Percentiles rank a stretch among this genome's conserved stretches.
These are phyloP conservation scores for Phialemoniopsis sp. DNA, from an alignment of 2,329 filamentous ascomycete genomes.

Conservation along the genomic window DNA sequence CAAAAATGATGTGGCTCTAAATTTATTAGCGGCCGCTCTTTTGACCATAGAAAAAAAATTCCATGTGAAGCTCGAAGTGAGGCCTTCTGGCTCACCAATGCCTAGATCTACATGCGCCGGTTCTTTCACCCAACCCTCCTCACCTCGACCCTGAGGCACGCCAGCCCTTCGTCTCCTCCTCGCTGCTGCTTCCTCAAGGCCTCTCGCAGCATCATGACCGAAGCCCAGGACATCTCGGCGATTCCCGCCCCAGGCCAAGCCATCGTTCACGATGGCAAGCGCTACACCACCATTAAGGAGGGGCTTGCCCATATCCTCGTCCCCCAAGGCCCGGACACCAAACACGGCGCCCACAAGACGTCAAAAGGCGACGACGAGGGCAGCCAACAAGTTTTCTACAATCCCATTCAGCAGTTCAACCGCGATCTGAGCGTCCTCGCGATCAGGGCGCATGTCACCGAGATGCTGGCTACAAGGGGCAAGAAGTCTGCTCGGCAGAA, in stretches of 20 bases:
- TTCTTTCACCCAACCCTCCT: too few relatives aligned
- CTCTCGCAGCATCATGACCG: slow-evolving; percentile 42
- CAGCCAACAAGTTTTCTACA: slow-evolving; percentile 89
- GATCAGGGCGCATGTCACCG: slow-evolving; percentile 83
- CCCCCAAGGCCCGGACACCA: slow-evolving; percentile 26
- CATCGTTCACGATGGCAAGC: slow-evolving; percentile 37
- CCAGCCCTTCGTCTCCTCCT: too few relatives aligned
- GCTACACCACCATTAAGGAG: slow-evolving; percentile 48
- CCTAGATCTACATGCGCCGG: too few relatives aligned
- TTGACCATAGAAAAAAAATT: too few relatives aligned
- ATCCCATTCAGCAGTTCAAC: slow-evolving; percentile 98
- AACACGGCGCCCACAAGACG: slow-evolving; percentile 5
- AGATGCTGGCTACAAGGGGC: slow-evolving; percentile 41
- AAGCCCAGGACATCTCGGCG: slow-evolving; percentile 82
- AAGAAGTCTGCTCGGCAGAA: slow-evolving; percentile 36
- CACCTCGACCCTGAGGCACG: too few relatives aligned
- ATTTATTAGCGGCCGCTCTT: too few relatives aligned
- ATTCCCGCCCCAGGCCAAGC: not conserved
- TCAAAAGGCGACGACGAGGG: slow-evolving; percentile 49
- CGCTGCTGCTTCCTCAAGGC: not conserved
- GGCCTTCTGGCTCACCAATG: too few relatives aligned
- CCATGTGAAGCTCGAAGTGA: too few relatives aligned
- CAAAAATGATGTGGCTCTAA: too few relatives aligned
- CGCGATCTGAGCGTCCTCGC: slow-evolving; percentile 89
- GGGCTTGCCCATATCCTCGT: slow-evolving; percentile 55